phyloP scores from a whole-genome alignment of 2,329 filamentous ascomycete species.

The Aulographum hederae region DNA sequence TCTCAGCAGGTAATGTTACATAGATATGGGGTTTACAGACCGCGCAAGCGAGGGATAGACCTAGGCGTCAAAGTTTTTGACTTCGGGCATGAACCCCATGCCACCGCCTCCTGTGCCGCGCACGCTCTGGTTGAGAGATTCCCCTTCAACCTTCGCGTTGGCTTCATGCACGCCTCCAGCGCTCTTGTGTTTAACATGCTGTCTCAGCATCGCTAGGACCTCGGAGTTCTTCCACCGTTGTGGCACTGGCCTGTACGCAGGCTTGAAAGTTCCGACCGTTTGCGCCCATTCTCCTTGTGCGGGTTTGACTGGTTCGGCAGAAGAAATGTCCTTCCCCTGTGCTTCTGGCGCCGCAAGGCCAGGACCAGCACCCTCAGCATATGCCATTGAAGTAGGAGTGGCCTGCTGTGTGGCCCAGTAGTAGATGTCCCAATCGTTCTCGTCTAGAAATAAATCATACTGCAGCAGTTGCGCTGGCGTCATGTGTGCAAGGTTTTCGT shows the following conservation, averaged over 20 bases:
- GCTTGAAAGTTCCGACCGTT: conserved; percentile 85
- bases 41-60: too few species aligned
- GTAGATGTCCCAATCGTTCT: conserved; percentile 99
- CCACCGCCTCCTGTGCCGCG: conserved; percentile 19
- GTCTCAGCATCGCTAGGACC: conserved; percentile 56
- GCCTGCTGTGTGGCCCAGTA: conserved; percentile 94
- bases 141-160: conserved; percentile 15
- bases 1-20: too few species aligned
- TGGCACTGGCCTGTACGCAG: conserved; percentile 82
- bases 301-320: conserved; percentile 26
- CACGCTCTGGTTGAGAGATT: conserved; percentile 14
- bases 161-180: conserved; percentile 35
- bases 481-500: conserved; percentile 60
- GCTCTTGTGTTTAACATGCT: conserved; percentile 59
- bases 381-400: conserved; percentile 36
- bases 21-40: too few species aligned
- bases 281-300: conserved; percentile 80
- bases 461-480: conserved; percentile 52
- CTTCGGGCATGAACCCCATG: conserved; percentile 31
- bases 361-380: conserved; percentile 32
- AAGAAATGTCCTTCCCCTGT: conserved; percentile 20
- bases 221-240: conserved; percentile 68
- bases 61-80: conserved; percentile 31
- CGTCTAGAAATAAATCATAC: conserved; percentile 87
- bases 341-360: conserved; percentile 23